phyloP scores from a whole-genome alignment of 2,329 filamentous ascomycete species.

The Penicillium paneum region DNA sequence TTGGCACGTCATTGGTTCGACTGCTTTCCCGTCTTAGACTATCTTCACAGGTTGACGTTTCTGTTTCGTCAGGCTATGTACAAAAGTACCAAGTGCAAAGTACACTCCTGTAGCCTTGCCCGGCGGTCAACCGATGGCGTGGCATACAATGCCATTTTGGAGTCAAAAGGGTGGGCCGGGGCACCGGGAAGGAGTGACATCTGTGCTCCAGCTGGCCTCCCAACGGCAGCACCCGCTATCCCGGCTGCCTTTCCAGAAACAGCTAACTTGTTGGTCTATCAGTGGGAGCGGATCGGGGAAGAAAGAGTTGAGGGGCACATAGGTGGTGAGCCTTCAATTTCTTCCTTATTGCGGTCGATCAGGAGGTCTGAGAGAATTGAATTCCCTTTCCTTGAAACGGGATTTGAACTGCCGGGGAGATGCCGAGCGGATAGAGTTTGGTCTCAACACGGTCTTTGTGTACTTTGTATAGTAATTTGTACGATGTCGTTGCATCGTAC shows the following conservation, averaged over 20 bases:
- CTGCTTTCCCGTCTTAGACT: neutral
- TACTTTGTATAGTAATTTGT: neutral
- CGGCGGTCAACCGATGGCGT: neutral
- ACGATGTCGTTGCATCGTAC: neutral
- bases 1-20: neutral
- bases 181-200: neutral
- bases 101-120: neutral
- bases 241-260: constrained; percentile 12
- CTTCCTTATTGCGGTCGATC: neutral
- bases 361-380: neutral
- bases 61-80: neutral
- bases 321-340: neutral
- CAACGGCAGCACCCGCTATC: constrained; percentile 13
- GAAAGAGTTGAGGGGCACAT: neutral
- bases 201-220: neutral
- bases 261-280: constrained; percentile 3
- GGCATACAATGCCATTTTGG: neutral
- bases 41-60: neutral
- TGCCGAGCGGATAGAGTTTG: neutral
- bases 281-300: neutral
- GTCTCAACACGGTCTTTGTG: neutral
- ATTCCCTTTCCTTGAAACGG: neutral
- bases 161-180: neutral
- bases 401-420: constrained; percentile 2
- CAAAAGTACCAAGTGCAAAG: neutral